Conservation (phyloP, 2,329 filamentous ascomycete genomes). For the Phaeosphaeria sp. region DNA sequence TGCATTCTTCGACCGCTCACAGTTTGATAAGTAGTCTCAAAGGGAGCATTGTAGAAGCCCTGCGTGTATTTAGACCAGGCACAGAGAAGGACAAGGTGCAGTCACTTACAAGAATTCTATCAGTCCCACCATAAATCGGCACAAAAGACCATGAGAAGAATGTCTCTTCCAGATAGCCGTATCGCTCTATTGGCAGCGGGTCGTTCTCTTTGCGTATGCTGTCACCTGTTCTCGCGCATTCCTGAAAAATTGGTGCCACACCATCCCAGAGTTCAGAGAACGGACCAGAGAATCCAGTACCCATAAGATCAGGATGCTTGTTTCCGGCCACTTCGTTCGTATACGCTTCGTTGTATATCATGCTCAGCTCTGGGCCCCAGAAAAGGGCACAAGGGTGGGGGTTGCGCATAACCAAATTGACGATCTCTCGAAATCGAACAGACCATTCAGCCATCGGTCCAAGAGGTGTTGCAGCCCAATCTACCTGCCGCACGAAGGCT, state of each 20-base stretch:
- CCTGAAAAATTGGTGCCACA: constrained; percentile 40
- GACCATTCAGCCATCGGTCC: constrained; percentile 59
- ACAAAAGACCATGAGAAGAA: constrained; percentile 56
- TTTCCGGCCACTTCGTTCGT: constrained; percentile 40
- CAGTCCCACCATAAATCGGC: constrained; percentile 49
- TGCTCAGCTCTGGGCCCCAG: constrained; percentile 50
- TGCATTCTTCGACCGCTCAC: constrained; percentile 48
- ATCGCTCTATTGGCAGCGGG: constrained; percentile 35
- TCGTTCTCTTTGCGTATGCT: constrained; percentile 39
- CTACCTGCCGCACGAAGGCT: constrained; percentile 50
- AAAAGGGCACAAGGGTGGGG: constrained; percentile 46
- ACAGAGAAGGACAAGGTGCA: neutral
- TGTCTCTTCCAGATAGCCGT: constrained; percentile 38
- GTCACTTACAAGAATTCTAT: constrained; percentile 21
- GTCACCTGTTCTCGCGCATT: constrained; percentile 38
- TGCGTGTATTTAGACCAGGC: constrained; percentile 4
- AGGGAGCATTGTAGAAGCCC: constrained; percentile 41
- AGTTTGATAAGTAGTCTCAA: constrained; percentile 49
- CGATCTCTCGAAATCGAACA: constrained; percentile 53
- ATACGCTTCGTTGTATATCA: constrained; percentile 50
- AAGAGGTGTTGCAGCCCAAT: constrained; percentile 58
- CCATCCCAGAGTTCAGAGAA: constrained; percentile 51
- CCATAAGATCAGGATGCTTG: constrained; percentile 40
- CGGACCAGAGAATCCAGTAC: constrained; percentile 41
- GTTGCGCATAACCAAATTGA: constrained; percentile 40